These are phyloP conservation scores for Podaxis rugospora DNA, from an alignment of 768 basidiomycete species.

Conservation along the genomic window DNA sequence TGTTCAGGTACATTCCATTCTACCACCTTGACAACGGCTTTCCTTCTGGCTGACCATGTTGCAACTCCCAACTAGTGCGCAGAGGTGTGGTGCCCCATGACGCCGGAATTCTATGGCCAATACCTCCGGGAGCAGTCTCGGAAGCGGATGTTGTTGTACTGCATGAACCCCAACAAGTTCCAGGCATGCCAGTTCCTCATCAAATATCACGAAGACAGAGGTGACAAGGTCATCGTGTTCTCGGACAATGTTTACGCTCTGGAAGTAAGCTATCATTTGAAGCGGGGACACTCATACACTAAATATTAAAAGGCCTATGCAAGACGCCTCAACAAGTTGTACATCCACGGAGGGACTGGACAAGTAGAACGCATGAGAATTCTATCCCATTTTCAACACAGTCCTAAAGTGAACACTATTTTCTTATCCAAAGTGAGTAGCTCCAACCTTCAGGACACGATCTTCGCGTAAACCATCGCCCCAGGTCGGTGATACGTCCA, in stretches of 20 bases:
- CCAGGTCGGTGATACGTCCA: conserved; percentile 96
- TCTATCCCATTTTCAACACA: conserved; percentile 92
- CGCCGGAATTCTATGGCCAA: conserved; percentile 97
- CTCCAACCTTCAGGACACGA: neutral
- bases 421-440: conserved; percentile 87
- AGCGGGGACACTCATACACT: neutral
- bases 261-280: conserved; percentile 57
- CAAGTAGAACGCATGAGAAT: conserved; percentile 96
- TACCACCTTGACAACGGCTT: conserved; percentile 1
- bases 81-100: conserved; percentile 99
- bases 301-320: conserved; percentile 69
- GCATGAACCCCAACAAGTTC: conserved; percentile 99
- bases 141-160: conserved; percentile 94
- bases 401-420: conserved; percentile 94
- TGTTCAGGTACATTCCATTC: conserved; percentile 72
- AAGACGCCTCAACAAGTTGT: conserved; percentile 87
- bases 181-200: conserved; percentile 99
- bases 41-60: neutral
- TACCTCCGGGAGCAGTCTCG: conserved; percentile 91
- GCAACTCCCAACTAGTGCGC: conserved; percentile 64
- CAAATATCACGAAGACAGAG: conserved; percentile 95
- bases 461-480: neutral
- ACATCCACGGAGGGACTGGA: conserved; percentile 94
- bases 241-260: conserved; percentile 97
- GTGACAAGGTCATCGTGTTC: conserved; percentile 99